Evolutionary conservation across 169 alveolate genomes (phyloP), one percentile per base, ranked within the genome.

Genomic region (Besnoitia besnoiti): DNA sequence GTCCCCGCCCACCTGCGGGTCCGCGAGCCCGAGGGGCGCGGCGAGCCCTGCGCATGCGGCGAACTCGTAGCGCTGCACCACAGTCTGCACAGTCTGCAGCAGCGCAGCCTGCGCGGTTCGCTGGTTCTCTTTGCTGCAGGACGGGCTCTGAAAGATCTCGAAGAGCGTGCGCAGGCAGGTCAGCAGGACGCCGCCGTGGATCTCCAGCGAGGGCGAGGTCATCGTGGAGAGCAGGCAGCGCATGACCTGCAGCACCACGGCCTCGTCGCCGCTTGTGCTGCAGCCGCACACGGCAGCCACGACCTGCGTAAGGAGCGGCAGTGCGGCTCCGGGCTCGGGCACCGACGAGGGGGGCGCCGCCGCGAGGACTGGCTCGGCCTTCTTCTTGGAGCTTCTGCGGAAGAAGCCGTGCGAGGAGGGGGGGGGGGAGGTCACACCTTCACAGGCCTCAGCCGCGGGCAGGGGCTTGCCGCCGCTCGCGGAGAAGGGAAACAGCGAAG

Each of bases 101-200:
- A 90, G 89, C 42, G 93, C 93, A 39, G 93, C 93, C 35, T 90
- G 89, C 40, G 93, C 88, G 10, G 93, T 76, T 33, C 93, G 77
- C 42, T 44, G 49, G 80, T 75, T 73, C 16, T 90, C 90, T 33
- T 50, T 49, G 47, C 73, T 47, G 49, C 62, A 33, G 24, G 39
- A 33, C 0, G 44, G 55, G 42, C 44, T 44, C 19, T 30, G 50
- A 47, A 46, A 90, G 27, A 90, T 62, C 4, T 59, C 37, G 33
- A 90, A 90, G 16, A 77, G 90, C 35, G 93, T n/a, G 19, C 80
- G 39, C 14, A 76, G 39, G 24, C 67, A 88, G 0, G 75, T 30
- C 77, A 90, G 46, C 49, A 90, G 61, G 35, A 89, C 16, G 24
- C 85, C 90, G 44, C 93, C 93, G 76, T 90, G 93, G 50, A 90